Evolutionary conservation across 1,139 yeast species (phyloP), one percentile per base, ranked within the genome.

Genomic region (Dujonia santamariae): DNA sequence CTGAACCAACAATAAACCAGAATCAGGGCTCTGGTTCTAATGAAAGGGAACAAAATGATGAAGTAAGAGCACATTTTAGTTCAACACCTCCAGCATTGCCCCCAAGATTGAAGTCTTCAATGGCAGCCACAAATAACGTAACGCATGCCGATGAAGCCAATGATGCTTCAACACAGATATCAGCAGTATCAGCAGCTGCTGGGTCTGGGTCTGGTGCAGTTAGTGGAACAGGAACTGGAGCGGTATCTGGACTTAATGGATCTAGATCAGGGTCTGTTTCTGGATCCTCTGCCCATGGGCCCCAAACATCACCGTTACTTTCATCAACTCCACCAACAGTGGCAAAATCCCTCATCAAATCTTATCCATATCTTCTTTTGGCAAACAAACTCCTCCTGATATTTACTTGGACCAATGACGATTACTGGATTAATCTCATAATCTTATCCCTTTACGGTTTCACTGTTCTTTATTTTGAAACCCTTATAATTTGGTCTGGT

Each of bases 341-440:
- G 11, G 82, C 96, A 20, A 85, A 85, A 48, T 85, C 95, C 4
- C 68, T 90, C 36, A 76, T 88, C 33, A 75, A 78, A 43, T 78
- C 95, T 7, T 88, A 90, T 53, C 97, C 97, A 3, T 85, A 86
- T 51, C 66, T 90, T 32, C 68, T 85, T 29, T 73, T 85, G 4
- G 77, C 80, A 8, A 87, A 88, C 55, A 79, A 80, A 46, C 42
- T 75, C 6, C 64, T 88, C 36, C 78, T 88, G 24, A 69, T 90
- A 21, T 59, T 85, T 20, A 90, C 97, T 0, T 92, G 98, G 98
- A 86, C 97, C 2, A 81, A 82, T 41, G 90, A 84, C 28, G 95
- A 87, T 56, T 70, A 75, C 31, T 87, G 94, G 87, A 63, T 82
- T 40, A 80, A 88, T 46, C 63, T 85, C 19, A 67, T 86, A 22